Evolutionary conservation across 192 early-diverging fungal species (phyloP), one percentile per base, ranked within the genome.

Genomic region (Coemansia javaensis): DNA sequence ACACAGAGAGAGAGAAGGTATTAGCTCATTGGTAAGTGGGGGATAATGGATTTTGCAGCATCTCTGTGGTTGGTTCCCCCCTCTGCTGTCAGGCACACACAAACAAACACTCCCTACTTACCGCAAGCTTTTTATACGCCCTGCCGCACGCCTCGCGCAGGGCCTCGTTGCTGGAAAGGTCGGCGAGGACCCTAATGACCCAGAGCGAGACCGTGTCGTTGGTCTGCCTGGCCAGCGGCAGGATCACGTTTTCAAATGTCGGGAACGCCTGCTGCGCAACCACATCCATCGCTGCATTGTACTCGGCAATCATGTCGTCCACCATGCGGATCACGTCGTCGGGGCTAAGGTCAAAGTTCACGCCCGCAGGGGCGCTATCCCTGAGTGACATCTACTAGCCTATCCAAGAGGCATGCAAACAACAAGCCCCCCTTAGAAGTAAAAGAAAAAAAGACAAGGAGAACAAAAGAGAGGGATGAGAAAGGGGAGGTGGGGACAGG

Each of bases 131-230:
- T 41, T 78, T 66, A 36, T 79, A 71, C 0, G 80, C 82, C 3
- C 75, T 75, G 11, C 64, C 63, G 9, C 81, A 70, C 21, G 85
- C 82, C 11, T 81, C 78, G 30, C 82, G 80, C 3, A 84, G 60
- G 21, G 43, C 63, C 40, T 77, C 75, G 37, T 84, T 70, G 5
- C 53, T 18, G 42, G 51, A 57, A 14, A 57, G 48, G 33, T 50
- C 42, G 16, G 56, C 40, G 1, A 69, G 30, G 15, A 38, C 39
- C 1, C 28, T 32, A n/a, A 44, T 27, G 7, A 46, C 30, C 12
- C 14, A 32, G 13, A 37, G 22, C 16, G 49, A 38, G 3, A 47
- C 14, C 11, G 44, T 11, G 15, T 56, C 49, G 43, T 61, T 68
- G 15, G 54, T 41, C 1, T 30, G 35, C 20, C 14, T 50, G 15